Percentiles rank a stretch among this genome's conserved stretches.
Conservation (phyloP, 208 protist species). For the Herpetomonas samuelpessoai region DNA sequence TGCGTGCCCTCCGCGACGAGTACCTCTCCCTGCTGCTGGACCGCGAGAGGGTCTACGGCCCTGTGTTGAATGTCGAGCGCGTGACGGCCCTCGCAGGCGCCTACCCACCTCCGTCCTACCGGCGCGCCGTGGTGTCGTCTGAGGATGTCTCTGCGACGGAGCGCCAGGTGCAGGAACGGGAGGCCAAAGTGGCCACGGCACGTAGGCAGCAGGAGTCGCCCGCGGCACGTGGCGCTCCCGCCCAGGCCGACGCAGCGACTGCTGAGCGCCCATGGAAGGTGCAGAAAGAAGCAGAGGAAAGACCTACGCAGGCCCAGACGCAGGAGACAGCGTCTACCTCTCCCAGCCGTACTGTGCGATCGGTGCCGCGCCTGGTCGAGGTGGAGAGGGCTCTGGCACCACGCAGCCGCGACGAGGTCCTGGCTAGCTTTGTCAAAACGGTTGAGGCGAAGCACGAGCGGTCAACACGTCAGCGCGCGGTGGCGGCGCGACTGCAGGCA, state of each 20-base stretch:
- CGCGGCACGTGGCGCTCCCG: no score
- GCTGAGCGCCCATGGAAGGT: no score
- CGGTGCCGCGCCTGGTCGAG: not conserved
- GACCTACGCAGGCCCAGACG: no score
- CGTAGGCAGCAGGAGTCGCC: no score
- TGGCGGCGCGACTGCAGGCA: conserved; percentile 7
- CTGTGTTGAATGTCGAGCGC: not conserved
- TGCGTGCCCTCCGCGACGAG: conserved; percentile 16
- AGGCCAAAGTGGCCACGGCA: no score
- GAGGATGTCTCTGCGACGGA: no score
- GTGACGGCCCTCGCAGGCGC: not conserved
- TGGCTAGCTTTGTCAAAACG: conserved; percentile 14
- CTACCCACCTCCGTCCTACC: not conserved
- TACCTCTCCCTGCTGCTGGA: conserved; percentile 22
- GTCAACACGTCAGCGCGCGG: not conserved
- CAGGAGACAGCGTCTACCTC: no score
- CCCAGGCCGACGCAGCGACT: not conserved
- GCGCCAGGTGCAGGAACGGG: not conserved
- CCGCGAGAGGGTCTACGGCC: conserved; percentile 3
- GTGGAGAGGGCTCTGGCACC: not conserved
- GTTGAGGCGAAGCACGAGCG: conserved; percentile 15
- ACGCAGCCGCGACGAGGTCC: conserved; percentile 7
- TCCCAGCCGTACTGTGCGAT: no score
- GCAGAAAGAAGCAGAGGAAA: no score
- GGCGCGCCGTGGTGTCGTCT: no score